A percentile compares a stretch with the other conserved stretches of the same genome.
These are phyloP conservation scores for Populus hybrid DNA, from an alignment of 441 rosid species.

Conservation along the genomic window DNA sequence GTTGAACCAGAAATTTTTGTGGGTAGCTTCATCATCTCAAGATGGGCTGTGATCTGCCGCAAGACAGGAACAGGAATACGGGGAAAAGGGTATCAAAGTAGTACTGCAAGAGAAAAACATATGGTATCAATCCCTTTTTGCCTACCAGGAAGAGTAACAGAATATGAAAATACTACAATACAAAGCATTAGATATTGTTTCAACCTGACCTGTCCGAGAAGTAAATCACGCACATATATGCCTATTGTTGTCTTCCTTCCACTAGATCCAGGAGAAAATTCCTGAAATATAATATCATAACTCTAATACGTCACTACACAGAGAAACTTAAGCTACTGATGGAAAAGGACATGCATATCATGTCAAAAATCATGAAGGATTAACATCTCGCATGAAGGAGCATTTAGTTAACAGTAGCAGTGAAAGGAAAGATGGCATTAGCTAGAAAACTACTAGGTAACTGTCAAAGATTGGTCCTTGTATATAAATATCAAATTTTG, in stretches of 20 bases:
- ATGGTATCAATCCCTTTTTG: slow-evolving; percentile 8
- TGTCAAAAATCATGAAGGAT: not conserved
- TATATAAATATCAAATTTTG: not conserved
- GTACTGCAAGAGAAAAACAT: slow-evolving; percentile 53
- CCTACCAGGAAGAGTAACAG: not conserved
- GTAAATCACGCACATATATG: slow-evolving; percentile 85
- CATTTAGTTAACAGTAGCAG: not conserved
- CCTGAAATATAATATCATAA: slow-evolving; percentile 44
- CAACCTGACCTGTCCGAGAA: slow-evolving; percentile 91
- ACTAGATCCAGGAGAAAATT: slow-evolving; percentile 88
- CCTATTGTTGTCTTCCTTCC: slow-evolving; percentile 90
- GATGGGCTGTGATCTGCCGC: slow-evolving; percentile 78
- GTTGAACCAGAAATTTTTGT: slow-evolving; percentile 80
- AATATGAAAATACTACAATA: not conserved
- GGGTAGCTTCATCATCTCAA: slow-evolving; percentile 92
- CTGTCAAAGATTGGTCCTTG: not conserved
- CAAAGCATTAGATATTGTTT: slow-evolving; percentile 4
- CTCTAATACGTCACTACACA: not conserved
- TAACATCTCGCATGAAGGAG: not conserved
- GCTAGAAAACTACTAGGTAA: not conserved
- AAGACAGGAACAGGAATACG: slow-evolving; percentile 93
- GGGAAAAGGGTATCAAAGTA: slow-evolving; percentile 93
- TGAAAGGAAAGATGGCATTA: not conserved
- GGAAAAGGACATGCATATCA: not conserved
- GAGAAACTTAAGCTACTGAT: not conserved